Percentiles rank a stretch among this genome's conserved stretches.
These are phyloP conservation scores for Colletotrichum sp. DNA, from an alignment of 2,329 filamentous ascomycete genomes.

Conservation along the genomic window DNA sequence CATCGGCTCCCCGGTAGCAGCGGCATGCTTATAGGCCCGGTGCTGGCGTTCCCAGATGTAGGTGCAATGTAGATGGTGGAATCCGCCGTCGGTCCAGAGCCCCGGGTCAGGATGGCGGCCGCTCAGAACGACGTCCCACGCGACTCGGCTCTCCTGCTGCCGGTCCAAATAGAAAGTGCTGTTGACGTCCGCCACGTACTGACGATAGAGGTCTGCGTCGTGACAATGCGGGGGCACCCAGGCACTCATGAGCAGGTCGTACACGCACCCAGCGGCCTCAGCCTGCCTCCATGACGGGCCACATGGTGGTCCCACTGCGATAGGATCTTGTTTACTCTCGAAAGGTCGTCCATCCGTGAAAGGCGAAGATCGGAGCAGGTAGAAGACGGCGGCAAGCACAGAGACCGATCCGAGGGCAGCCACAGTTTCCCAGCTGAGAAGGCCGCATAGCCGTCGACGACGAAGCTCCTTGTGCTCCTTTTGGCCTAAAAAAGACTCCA, in stretches of 20 bases:
- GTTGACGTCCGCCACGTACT: background rate
- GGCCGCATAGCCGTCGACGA: background rate
- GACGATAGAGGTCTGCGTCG: background rate
- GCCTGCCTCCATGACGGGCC: background rate
- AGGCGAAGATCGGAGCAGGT: background rate
- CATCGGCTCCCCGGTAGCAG: background rate
- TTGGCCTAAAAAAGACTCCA: background rate
- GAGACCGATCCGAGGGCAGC: background rate
- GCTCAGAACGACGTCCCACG: background rate
- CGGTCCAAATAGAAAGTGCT: background rate
- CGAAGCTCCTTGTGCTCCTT: background rate
- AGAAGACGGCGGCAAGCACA: background rate
- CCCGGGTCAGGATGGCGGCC: background rate
- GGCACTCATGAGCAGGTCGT: background rate
- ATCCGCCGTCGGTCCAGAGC: background rate
- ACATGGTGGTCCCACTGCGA: background rate
- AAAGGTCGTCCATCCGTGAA: background rate
- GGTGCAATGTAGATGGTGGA: background rate
- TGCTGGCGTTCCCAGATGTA: background rate
- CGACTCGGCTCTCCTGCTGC: background rate
- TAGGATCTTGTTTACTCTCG: background rate
- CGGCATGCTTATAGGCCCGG: background rate
- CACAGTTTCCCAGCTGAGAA: background rate
- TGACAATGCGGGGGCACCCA: background rate
- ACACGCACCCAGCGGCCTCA: background rate